Conservation (phyloP, 352 stramenopile species). For the Phytopythium helicoides region DNA sequence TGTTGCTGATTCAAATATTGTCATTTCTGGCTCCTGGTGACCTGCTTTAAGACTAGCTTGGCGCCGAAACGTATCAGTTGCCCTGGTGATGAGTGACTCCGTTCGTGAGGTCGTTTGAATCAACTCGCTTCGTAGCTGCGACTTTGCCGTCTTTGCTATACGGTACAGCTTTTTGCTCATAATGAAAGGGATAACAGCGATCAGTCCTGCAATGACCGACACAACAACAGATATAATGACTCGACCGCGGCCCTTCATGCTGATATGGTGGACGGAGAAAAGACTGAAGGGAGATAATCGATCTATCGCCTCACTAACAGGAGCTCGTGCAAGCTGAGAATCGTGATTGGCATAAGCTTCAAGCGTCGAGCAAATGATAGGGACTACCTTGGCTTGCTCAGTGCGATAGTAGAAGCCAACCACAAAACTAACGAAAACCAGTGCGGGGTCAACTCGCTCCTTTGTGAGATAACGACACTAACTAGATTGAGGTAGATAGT, state of each 20-base stretch:
- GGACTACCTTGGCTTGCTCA: conserved; percentile 7
- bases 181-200: conserved; percentile 19
- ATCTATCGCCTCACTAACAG: conserved; percentile 9
- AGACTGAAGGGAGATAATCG: conserved; percentile 19
- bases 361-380: conserved; percentile 9
- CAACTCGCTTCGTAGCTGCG: too few species aligned
- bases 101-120: too few species aligned
- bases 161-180: too few species aligned
- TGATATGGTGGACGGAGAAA: conserved; percentile 15
- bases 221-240: conserved; percentile 12
- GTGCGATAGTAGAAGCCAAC: conserved; percentile 16
- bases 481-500: conserved; percentile 33
- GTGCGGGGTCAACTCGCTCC: conserved; percentile 24
- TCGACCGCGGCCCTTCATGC: conserved; percentile 7
- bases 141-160: too few species aligned
- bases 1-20: too few species aligned
- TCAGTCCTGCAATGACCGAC: conserved; percentile 13
- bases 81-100: too few species aligned
- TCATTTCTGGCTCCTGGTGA: too few species aligned
- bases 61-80: too few species aligned
- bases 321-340: conserved; percentile 11
- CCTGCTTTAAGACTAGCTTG: too few species aligned
- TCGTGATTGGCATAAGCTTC: conserved; percentile 13
- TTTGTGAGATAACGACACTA: conserved; percentile 26
- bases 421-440: conserved; percentile 19